A percentile compares a stretch with the other conserved stretches of the same genome.
phyloP scores from a whole-genome alignment of 202 grass and related monocot species.

The Brachypodium distachyon region DNA sequence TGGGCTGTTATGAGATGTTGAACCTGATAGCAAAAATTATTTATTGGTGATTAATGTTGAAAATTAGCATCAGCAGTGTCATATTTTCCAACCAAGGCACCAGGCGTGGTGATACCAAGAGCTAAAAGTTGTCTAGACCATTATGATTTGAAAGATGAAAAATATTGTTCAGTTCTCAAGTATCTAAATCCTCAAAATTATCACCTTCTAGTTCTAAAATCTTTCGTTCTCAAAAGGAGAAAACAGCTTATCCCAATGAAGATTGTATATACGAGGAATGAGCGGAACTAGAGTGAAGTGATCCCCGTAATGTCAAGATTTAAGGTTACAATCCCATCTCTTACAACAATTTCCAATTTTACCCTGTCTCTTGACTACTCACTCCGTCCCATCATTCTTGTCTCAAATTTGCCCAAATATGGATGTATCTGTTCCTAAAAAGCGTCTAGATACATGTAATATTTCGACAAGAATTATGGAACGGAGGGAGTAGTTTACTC shows the following conservation, averaged over 20 bases:
- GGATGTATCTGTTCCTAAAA: no score
- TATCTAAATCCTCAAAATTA: background rate
- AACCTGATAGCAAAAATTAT: background rate
- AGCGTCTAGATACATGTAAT: no score
- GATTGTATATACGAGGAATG: background rate
- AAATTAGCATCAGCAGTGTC: background rate
- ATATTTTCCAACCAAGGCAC: background rate
- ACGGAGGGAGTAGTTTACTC: no score
- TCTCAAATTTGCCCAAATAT: no score
- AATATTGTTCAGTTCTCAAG: background rate
- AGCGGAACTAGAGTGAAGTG: background rate
- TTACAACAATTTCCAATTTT: background rate
- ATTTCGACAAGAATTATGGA: no score
- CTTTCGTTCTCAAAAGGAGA: background rate
- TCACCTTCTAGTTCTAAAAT: background rate
- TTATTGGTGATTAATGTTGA: background rate
- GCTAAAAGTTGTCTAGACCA: background rate
- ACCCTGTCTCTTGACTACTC: conserved; percentile 9
- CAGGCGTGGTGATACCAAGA: background rate
- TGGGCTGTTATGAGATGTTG: background rate
- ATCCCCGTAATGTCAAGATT: background rate
- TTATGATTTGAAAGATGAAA: background rate
- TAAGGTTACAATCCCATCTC: background rate
- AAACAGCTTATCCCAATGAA: background rate
- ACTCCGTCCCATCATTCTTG: no score